Base-by-base conservation (phyloP, 2,329 filamentous ascomycete genomes). In the Periglandula ipomoeae region DNA sequence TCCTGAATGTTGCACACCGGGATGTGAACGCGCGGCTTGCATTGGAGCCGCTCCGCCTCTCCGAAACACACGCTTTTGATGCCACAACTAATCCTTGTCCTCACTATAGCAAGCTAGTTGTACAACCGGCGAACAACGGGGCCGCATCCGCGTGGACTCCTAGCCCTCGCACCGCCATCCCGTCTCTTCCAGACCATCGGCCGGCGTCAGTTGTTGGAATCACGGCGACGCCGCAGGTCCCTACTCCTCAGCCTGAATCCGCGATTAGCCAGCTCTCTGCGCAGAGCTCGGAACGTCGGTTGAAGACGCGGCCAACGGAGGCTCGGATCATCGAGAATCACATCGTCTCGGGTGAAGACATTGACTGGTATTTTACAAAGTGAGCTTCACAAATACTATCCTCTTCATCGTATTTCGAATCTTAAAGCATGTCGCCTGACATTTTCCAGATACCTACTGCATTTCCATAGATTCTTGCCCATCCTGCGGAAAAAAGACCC, bases 281-380 rank as follows among this genome's bases (percentile, higher is more conserved):
- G 38, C 53, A 32, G 26, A 32, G 58, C 58, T 27, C 46, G 20
- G 51, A 54, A 43, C 50, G 47, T 27, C 56, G 47, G 9, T 48
- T 49, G 42, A 61, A 61, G 46, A 49, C 55, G 15, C 60, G 60
- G 3, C 58, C 62, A 34, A 61, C 61, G 9, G 58, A 70, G 45
- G 61, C 74, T 1, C 66, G 75, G 43, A 65, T 72, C 4, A 56
- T 79, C 10, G 71, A 68, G 2, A 71, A 70, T 3, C 67, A 70
- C 8, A 65, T 73, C 1, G 70, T 79, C 43, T 67, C 75, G 0
- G 72, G 73, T 0, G 70, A 74, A 38, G 75, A 79, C 39, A 72
- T 79, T 47, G 71, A 76, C 48, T 75, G 70, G 56, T 79, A 79
- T 53, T 79, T 79, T 58, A 67, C 73, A 50, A 75, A 72, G 70